A percentile compares a stretch with the other conserved stretches of the same genome.
Conservation (phyloP, 805 yeast species). For the Cyberlindnera maritima region DNA sequence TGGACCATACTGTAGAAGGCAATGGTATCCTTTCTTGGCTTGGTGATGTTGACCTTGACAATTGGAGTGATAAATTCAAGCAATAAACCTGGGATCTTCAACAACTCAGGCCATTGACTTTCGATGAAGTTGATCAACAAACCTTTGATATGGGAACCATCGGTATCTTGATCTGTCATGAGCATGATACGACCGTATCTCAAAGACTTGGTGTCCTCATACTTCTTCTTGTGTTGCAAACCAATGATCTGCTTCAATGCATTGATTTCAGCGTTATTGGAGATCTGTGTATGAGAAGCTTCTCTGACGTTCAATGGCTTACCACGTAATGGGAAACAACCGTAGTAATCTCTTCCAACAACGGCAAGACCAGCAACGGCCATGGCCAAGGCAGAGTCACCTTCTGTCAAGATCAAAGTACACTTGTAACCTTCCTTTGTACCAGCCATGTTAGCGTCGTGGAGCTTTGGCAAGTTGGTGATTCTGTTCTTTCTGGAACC, state of each 20-base stretch:
- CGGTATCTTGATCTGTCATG: conserved; percentile 99
- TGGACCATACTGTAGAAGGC: conserved; percentile 95
- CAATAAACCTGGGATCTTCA: conserved; percentile 87
- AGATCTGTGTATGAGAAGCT: conserved; percentile 92
- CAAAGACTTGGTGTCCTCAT: conserved; percentile 67
- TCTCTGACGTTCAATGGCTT: conserved; percentile 93
- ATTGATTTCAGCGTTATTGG: conserved; percentile 91
- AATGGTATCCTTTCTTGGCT: conserved; percentile 56
- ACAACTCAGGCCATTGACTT: conserved; percentile 88
- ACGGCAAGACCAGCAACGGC: conserved; percentile 94
- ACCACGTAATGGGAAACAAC: conserved; percentile 95
- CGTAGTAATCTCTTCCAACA: conserved; percentile 92
- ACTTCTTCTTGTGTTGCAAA: conserved; percentile 84
- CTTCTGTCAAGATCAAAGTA: conserved; percentile 92
- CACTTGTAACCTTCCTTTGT: conserved; percentile 89
- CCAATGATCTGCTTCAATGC: conserved; percentile 96
- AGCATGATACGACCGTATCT: conserved; percentile 97
- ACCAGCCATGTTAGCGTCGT: conserved; percentile 96
- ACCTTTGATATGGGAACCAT: conserved; percentile 97
- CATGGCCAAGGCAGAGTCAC: conserved; percentile 89
- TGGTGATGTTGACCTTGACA: conserved; percentile 78
- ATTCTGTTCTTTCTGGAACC: conserved; percentile 82
- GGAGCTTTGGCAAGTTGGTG: conserved; percentile 84
- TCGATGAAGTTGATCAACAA: conserved; percentile 90
- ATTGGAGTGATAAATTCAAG: conserved; percentile 96